Evolutionary conservation across 345 rosid species (phyloP), one percentile per base, ranked within the genome.

Genomic region (Psidium guajava): DNA sequence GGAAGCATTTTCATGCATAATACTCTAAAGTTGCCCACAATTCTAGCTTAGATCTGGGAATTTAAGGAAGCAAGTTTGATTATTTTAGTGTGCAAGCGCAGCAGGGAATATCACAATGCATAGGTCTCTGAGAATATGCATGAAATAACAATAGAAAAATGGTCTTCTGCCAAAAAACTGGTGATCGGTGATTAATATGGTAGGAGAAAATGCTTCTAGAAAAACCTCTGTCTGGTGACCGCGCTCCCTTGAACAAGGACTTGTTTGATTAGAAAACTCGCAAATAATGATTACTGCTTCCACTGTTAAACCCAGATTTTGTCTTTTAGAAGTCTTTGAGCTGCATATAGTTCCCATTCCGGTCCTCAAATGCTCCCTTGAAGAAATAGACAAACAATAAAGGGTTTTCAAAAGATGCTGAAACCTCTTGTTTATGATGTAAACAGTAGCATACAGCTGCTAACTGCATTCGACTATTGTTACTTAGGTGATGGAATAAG

Each of bases 211-310:
- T 69, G 80, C 80, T 69, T 36, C 82, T 24, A 83, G 27, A 64
- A 59, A 81, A 73, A 96, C 99, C 98, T 97, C 94, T 74, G 99
- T 94, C 89, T 89, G 90, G 25, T 90, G 87, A 86, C 88, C 59
- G 81, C 88, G 85, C 84, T 91, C 90, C 84, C 87, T 87, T 86
- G 82, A 87, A 90, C 91, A 91, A 58, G 92, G 89, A 89, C 84
- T 83, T 61, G 85, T 89, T 85, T 88, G 84, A 87, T 89, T 93
- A 61, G 91, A 53, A 82, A 87, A 81, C 87, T 96, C 95, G 86
- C 93, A 91, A 84, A 95, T 89, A 87, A 91, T 87, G 80, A 97
- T 89, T 84, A 93, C 95, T 47, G 92, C 96, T 84, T 96, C 98
- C 84, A 95, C 84, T n/a, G 84, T 88, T 54, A 93, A 87, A 85